Evolutionary conservation across 371 early-diverging fungal species (phyloP).

Genomic region (Circinella minor): DNA sequence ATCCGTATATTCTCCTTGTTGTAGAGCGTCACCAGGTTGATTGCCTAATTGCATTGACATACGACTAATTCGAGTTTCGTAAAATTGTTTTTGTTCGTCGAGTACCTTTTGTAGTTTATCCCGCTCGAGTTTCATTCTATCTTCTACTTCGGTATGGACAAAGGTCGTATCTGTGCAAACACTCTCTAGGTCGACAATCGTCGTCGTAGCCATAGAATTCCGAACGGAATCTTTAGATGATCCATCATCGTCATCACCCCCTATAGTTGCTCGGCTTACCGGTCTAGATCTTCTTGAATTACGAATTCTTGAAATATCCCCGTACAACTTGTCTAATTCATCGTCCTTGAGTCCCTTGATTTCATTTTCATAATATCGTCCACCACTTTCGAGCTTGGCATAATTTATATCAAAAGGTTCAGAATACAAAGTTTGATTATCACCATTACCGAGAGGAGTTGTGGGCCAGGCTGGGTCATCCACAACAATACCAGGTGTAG

Average conservation of each 20-base stretch:
- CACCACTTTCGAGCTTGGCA: constrained; percentile 73
- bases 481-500: constrained; percentile 39
- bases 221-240: constrained; percentile 52
- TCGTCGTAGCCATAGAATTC: constrained; percentile 33
- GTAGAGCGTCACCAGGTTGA: constrained; percentile 11
- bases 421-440: constrained; percentile 33
- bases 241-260: constrained; percentile 54
- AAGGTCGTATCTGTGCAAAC: constrained; percentile 45
- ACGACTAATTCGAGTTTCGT: constrained; percentile 59
- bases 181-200: constrained; percentile 49
- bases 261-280: constrained; percentile 55
- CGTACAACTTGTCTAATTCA: constrained; percentile 63
- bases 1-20: constrained; percentile 35
- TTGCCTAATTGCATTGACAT: constrained; percentile 43
- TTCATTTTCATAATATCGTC: constrained; percentile 53
- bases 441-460: constrained; percentile 4
- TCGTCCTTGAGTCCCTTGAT: constrained; percentile 61
- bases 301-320: constrained; percentile 59
- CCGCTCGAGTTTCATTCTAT: constrained; percentile 55
- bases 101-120: constrained; percentile 58
- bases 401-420: constrained; percentile 81
- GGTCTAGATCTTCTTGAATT: constrained; percentile 56
- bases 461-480: constrained; percentile 16
- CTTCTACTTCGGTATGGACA: constrained; percentile 45
- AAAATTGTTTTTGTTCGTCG: constrained; percentile 56